Base-by-base conservation (phyloP, 805 yeast genomes). In the Wickerhamomyces pijperi region DNA sequence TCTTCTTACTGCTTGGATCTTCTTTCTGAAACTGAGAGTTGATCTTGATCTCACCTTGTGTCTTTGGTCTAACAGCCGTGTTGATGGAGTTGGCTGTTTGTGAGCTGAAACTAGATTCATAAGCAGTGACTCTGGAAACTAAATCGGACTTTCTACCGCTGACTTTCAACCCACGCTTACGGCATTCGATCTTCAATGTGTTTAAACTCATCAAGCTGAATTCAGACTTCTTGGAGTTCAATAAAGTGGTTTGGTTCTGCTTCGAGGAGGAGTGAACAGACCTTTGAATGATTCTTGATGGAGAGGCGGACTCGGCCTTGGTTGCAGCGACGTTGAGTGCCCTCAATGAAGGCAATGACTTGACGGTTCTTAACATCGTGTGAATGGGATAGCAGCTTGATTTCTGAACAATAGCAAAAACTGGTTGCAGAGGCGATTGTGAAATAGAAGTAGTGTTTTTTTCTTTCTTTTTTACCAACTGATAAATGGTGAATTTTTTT, bases 101-200 rank as follows among this genome's bases (percentile, higher is more conserved):
- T 14, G 40, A 38, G 15, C 45, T 34, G 23, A 38, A 44, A 2
- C 50, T 42, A 14, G 43, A 40, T 21, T 57, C 60, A 39, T 43
- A 45, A 6, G 50, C 44, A 21, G 52, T 37, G 19, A 57, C 53
- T 39, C 67, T 54, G 9, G 58, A 51, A 19, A 78, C 64, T 19
- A 79, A 58, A 23, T 79, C 84, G 9, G 68, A 55, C 50, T 79
- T 79, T 37, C 66, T 65, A 13, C 87, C 87, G n/a, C 74, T 59
- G 0, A 77, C 69, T 48, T 70, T 74, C 42, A 79, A 55, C 0
- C 83, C 82, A 43, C 79, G 67, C 41, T 60, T 61, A 41, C 72
- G 70, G 53, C 84, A 76, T 52, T 78, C 84, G 38, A 54, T 55
- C 51, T 73, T 76, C 46, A 79, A 63, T 2, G 73, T 64, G 39